These are phyloP conservation scores for Citrus maxima DNA, from an alignment of 345 rosid genomes.

Conservation along the genomic window DNA sequence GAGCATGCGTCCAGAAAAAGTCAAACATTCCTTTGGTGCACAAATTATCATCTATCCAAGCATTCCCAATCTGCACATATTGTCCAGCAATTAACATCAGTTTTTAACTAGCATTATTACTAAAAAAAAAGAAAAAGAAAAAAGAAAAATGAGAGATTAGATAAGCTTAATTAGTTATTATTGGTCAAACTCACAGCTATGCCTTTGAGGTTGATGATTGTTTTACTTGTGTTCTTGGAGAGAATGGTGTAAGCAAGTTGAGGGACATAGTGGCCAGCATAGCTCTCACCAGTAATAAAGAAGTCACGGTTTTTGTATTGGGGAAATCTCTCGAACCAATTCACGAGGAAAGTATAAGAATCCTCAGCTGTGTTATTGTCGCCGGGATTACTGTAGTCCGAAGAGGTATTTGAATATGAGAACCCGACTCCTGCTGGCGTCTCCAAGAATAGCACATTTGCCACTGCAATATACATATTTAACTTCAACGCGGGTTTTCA, in stretches of 20 bases:
- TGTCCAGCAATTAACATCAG: background rate
- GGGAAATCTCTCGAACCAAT: constrained; percentile 45
- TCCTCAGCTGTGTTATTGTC: constrained; percentile 47
- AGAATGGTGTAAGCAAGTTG: constrained; percentile 42
- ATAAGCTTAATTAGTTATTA: too few relatives aligned
- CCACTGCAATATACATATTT: constrained; percentile 22
- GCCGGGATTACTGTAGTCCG: constrained; percentile 31
- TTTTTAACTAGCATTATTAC: background rate
- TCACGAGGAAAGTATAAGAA: constrained; percentile 38
- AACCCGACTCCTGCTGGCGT: constrained; percentile 53
- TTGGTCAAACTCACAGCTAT: constrained; percentile 35
- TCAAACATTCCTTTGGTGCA: constrained; percentile 27
- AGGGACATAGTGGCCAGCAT: constrained; percentile 52
- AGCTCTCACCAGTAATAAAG: constrained; percentile 43
- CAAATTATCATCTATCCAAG: constrained; percentile 31
- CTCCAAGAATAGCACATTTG: constrained; percentile 48
- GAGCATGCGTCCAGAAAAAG: constrained; percentile 49
- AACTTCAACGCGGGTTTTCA: too few relatives aligned
- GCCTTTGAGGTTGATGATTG: constrained; percentile 46
- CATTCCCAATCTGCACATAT: constrained; percentile 48
- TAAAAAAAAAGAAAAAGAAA: too few relatives aligned
- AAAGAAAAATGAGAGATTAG: too few relatives aligned
- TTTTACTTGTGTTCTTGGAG: constrained; percentile 18
- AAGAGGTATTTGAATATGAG: constrained; percentile 46
- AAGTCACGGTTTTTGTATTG: constrained; percentile 35